Evolutionary conservation across 1,284 basidiomycete species (phyloP).

Genomic region (Macrocystidia cucumis): DNA sequence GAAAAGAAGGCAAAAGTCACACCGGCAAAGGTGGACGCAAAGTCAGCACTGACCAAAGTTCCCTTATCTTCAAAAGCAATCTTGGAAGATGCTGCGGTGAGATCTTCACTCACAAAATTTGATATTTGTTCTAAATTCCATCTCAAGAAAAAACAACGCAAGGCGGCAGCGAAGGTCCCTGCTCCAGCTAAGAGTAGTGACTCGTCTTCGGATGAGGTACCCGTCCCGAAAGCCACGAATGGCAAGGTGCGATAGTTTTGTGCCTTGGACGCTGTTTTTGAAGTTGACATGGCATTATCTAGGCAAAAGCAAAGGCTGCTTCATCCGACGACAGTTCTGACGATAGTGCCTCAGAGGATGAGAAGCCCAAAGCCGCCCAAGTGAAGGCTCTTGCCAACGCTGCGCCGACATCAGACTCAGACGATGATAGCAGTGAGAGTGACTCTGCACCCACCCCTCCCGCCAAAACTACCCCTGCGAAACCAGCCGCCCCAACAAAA

Average conservation of each 20-base stretch:
- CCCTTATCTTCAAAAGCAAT: conserved; percentile 25
- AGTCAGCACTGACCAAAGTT: conserved; percentile 20
- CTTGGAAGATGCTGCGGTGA: not conserved
- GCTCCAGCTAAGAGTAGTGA: conserved; percentile 15
- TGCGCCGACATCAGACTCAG: conserved; percentile 12
- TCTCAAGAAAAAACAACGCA: conserved; percentile 1
- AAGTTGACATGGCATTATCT: conserved; percentile 6
- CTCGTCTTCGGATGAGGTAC: conserved; percentile 16
- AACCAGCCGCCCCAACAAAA: conserved; percentile 14
- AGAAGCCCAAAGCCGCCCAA: conserved; percentile 36
- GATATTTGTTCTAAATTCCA: conserved; percentile 14
- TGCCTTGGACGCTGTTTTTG: not conserved
- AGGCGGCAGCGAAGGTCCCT: conserved; percentile 19
- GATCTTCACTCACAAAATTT: conserved; percentile 21
- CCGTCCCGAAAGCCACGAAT: conserved; percentile 16
- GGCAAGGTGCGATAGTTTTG: conserved; percentile 23
- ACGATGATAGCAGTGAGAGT: conserved; percentile 13
- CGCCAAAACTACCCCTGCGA: conserved; percentile 10
- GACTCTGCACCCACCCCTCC: conserved; percentile 1
- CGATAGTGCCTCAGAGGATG: conserved; percentile 29
- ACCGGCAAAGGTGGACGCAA: conserved; percentile 29
- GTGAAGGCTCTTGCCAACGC: conserved; percentile 26
- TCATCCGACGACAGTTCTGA: conserved; percentile 28
- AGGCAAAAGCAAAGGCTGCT: conserved; percentile 17
- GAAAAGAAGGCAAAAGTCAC: conserved; percentile 28